Conservation (phyloP, 2,329 filamentous ascomycete species). For the Apiospora kogelbergensis region DNA sequence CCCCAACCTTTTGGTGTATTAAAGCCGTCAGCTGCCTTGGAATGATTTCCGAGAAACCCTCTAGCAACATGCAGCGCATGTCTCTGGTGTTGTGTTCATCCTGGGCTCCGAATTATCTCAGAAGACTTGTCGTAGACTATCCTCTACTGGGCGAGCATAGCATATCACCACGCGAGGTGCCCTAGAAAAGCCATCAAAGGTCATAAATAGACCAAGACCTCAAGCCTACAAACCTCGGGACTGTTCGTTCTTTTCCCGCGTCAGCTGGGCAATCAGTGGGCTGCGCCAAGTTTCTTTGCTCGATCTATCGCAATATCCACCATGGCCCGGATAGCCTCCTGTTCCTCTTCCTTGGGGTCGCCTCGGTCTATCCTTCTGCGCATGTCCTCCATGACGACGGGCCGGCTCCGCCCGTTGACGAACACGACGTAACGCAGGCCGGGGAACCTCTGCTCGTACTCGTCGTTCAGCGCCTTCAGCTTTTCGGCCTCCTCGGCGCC, state of each 20-base stretch:
- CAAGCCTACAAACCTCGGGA: neutral
- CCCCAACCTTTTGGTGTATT: neutral
- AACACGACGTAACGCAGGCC: slow-evolving; percentile 89
- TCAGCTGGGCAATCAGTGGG: neutral
- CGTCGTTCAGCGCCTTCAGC: slow-evolving; percentile 65
- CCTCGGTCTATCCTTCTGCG: slow-evolving; percentile 66
- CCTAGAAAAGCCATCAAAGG: neutral
- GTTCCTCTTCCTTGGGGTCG: slow-evolving; percentile 66
- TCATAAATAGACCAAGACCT: neutral
- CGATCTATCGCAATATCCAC: slow-evolving; percentile 85
- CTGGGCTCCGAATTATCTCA: neutral
- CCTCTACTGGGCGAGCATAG: neutral
- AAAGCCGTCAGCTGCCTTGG: neutral
- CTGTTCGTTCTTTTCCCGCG: neutral
- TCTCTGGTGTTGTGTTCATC: neutral
- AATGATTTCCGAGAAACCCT: neutral
- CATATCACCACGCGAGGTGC: neutral
- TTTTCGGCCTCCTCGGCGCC: slow-evolving; percentile 53
- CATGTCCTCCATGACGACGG: slow-evolving; percentile 82
- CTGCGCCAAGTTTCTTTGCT: slow-evolving; percentile 58
- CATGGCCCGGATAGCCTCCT: slow-evolving; percentile 83
- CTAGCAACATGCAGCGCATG: neutral
- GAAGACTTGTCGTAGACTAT: neutral
- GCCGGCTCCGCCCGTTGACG: slow-evolving; percentile 76
- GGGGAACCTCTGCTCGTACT: slow-evolving; percentile 80